Evolutionary conservation across 306 rosid species (phyloP), one percentile per base, ranked within the genome.

Genomic region (Cercis canadensis): DNA sequence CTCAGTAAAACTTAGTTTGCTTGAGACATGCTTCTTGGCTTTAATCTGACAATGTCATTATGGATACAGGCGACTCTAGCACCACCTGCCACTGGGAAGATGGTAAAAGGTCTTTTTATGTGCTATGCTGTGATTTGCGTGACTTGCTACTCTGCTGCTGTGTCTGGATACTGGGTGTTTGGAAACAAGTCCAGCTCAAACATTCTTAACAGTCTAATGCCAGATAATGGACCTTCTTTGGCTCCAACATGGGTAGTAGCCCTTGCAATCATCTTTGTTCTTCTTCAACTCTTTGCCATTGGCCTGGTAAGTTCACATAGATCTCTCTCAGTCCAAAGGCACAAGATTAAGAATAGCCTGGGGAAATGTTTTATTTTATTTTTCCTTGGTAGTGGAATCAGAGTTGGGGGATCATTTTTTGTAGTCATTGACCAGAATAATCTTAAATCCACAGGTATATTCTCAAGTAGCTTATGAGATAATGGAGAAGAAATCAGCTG

Each of bases 391-490:
- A 24, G 29, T 24, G 3, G 29, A 24, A 24, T 24, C 29, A 24
- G 29, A n/a, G n/a, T n/a, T n/a, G n/a, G n/a, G n/a, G n/a, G n/a
- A 24, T 24, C 29, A 24, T 24, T 24, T 24, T 24, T 24, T 1
- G 29, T n/a, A n/a, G n/a, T n/a, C n/a, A n/a, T n/a, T n/a, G n/a
- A n/a, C n/a, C n/a, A n/a, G n/a, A n/a, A n/a, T n/a, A n/a, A n/a
- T n/a, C n/a, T n/a, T n/a, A n/a, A n/a, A n/a, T 24, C 44, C 15
- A 56, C 85, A 93, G 98, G 97, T 94, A 32, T 94, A 94, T 73
- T 89, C 98, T n/a, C 98, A 94, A 88, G 98, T 94, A 60, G 97
- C 98, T 7, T 94, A 94, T 74, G 97, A 93, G 90, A 86, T 93
- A 53, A 90, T 93, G 92, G 97, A 94, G 83, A 86, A 81, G 79